These are phyloP conservation scores for Quercus dentata DNA, from an alignment of 306 rosid genomes.

Conservation along the genomic window DNA sequence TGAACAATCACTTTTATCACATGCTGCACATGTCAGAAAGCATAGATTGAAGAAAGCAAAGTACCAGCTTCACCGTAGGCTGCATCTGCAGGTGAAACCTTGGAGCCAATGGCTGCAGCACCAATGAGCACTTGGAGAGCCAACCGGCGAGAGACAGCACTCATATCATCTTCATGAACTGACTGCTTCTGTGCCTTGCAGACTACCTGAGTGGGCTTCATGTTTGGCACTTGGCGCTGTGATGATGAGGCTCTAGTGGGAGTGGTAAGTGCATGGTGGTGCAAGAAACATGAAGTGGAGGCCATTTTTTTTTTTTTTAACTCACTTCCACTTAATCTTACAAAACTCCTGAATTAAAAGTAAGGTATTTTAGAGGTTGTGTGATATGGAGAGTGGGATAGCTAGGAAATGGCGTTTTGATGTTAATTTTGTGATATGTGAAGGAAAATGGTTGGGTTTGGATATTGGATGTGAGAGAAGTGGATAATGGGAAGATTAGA, in stretches of 20 bases:
- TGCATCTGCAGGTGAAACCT: conserved; percentile 90
- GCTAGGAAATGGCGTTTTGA: conserved; percentile 3
- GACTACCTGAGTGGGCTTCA: conserved; percentile 51
- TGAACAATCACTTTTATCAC: no score
- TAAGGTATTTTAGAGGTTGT: neutral
- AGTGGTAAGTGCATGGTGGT: conserved; percentile 73
- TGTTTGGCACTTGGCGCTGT: conserved; percentile 46
- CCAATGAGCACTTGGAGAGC: conserved; percentile 86
- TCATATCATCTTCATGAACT: conserved; percentile 34
- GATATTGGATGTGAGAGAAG: conserved; percentile 34
- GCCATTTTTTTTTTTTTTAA: conserved; percentile 45
- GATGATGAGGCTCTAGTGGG: conserved; percentile 46
- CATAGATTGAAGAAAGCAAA: neutral
- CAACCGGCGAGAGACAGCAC: conserved; percentile 65
- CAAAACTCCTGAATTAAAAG: conserved; percentile 8
- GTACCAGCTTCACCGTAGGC: conserved; percentile 95
- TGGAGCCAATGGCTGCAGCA: conserved; percentile 81
- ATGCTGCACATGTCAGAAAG: neutral
- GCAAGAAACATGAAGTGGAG: conserved; percentile 78
- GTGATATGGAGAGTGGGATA: neutral
- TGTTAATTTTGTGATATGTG: conserved; percentile 29
- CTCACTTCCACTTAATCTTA: neutral
- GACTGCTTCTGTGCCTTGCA: conserved; percentile 85
- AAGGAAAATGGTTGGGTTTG: conserved; percentile 34
- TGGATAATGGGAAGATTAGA: conserved; percentile 45